phyloP scores from a whole-genome alignment of 1,284 basidiomycete species.

The Ceratobasidium sp. region DNA sequence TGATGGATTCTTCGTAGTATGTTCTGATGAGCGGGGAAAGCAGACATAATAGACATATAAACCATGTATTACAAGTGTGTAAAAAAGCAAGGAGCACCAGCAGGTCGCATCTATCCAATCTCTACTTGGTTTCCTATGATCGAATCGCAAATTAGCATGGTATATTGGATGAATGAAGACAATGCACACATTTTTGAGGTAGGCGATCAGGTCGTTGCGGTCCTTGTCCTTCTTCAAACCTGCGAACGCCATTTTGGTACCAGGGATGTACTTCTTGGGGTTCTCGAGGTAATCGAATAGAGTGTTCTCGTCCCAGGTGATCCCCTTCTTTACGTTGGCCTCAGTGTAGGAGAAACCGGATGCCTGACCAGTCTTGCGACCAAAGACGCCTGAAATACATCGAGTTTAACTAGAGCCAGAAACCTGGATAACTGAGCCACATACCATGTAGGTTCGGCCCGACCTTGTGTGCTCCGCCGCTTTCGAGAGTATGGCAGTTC shows the following conservation, averaged over 20 bases:
- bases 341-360: constrained; percentile 92
- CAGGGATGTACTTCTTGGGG: constrained; percentile 98
- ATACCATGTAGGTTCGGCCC: constrained; percentile 95
- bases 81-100: constrained; percentile 4
- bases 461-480: constrained; percentile 87
- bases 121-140: constrained; percentile 31
- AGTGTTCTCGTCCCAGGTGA: constrained; percentile 86
- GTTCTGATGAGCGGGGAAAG: constrained; percentile 6
- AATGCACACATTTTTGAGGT: constrained; percentile 73
- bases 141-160: background rate
- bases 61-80: constrained; percentile 19
- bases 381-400: constrained; percentile 67
- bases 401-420: constrained; percentile 34
- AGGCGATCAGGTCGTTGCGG: constrained; percentile 87
- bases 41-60: constrained; percentile 7
- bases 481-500: constrained; percentile 93
- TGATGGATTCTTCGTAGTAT: background rate
- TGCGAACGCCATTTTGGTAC: constrained; percentile 98
- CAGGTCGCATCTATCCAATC: background rate
- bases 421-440: constrained; percentile 51
- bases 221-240: constrained; percentile 98
- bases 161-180: background rate
- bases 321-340: constrained; percentile 96
- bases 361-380: constrained; percentile 90
- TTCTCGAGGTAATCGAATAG: constrained; percentile 95